Conservation (phyloP, 148 eudicot genomes). For the Drosera capensis region DNA sequence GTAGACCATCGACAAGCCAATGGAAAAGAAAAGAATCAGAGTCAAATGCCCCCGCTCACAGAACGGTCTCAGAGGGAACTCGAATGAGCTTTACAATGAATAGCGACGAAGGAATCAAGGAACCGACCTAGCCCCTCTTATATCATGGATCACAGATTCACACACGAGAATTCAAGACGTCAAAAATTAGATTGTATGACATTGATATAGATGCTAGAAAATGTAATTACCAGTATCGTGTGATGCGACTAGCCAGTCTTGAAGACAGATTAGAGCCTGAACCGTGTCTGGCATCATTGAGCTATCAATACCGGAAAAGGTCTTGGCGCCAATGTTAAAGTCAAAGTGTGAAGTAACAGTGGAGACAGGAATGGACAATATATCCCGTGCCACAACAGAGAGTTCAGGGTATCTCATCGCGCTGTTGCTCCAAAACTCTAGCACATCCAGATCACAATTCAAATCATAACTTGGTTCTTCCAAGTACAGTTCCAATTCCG, state of each 20-base stretch:
- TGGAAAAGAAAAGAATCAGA: no score
- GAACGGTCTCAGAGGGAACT: not conserved
- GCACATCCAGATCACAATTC: conserved; percentile 53
- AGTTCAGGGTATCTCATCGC: conserved; percentile 77
- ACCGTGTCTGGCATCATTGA: conserved; percentile 58
- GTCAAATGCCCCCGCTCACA: not conserved
- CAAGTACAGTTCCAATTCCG: conserved; percentile 78
- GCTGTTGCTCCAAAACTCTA: conserved; percentile 87
- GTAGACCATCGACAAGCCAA: no score
- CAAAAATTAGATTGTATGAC: not conserved
- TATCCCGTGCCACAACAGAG: conserved; percentile 75
- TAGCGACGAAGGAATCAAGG: no score
- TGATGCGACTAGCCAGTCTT: conserved; percentile 49
- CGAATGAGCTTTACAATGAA: no score
- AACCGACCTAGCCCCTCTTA: no score
- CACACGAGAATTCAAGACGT: no score
- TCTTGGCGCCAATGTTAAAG: conserved; percentile 32
- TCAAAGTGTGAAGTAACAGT: conserved; percentile 42
- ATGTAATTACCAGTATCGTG: conserved; percentile 14
- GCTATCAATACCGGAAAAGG: conserved; percentile 38
- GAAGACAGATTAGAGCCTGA: conserved; percentile 80
- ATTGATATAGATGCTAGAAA: not conserved
- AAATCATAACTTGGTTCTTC: conserved; percentile 84
- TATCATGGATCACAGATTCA: no score
- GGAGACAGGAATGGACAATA: conserved; percentile 61